Conservation (phyloP, 116 monocot species). For the Zostera marina region DNA sequence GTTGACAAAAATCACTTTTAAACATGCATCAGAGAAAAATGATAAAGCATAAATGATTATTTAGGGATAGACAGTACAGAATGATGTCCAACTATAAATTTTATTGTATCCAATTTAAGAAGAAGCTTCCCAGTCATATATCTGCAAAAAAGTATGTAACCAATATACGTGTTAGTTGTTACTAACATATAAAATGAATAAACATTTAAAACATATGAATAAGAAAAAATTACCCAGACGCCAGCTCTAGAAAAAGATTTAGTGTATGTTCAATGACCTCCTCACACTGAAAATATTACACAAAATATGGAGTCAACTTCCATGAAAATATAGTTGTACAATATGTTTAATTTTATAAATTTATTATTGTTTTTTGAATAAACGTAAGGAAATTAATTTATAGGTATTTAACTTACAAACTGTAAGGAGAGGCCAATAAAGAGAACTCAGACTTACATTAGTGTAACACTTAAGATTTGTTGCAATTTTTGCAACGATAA, state of each 20-base stretch:
- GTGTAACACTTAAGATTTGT: slow-evolving; percentile 91
- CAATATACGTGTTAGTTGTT: not conserved
- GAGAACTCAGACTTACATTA: slow-evolving; percentile 32
- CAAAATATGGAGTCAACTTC: not conserved
- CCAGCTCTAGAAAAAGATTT: slow-evolving; percentile 80
- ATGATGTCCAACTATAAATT: slow-evolving; percentile 80
- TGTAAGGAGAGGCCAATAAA: not conserved
- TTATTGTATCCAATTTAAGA: slow-evolving; percentile 83
- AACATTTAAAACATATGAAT: not conserved
- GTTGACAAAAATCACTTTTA: not conserved
- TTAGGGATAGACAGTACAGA: slow-evolving; percentile 27
- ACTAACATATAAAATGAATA: not conserved
- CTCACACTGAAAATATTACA: slow-evolving; percentile 45
- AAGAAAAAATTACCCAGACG: slow-evolving; percentile 50
- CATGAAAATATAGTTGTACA: not conserved
- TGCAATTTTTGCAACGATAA: slow-evolving; percentile 87
- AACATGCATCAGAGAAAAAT: not conserved
- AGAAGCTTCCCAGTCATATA: slow-evolving; percentile 98
- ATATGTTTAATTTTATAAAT: not conserved
- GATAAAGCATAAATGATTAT: slow-evolving; percentile 30
- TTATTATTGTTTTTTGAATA: not conserved
- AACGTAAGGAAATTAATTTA: not conserved
- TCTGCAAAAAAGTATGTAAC: slow-evolving; percentile 20
- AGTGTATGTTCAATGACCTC: slow-evolving; percentile 91
- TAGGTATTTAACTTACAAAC: no score